Base-by-base conservation (phyloP, 1,139 yeast species). In the Protomyces arabidopsidicola region DNA sequence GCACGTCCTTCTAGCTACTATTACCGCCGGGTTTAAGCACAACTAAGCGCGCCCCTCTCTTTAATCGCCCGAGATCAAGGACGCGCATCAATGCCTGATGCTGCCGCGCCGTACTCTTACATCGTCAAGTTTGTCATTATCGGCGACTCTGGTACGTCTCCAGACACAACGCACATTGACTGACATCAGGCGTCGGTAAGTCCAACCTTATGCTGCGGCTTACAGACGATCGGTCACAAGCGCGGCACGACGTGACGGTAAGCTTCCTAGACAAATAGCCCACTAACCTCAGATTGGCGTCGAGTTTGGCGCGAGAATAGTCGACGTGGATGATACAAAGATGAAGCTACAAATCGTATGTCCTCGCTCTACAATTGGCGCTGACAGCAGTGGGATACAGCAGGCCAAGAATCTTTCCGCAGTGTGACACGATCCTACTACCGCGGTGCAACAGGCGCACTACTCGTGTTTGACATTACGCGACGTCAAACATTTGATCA, bases 371-470 rank as follows among this genome's bases (percentile, higher is more conserved):
- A 27, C 18, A 22, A 16, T 31, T 10, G 1, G 22, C 3, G 50
- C 36, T 50, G 24, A 35, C 24, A 50, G 68, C 67, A 74, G 31
- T 87, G 93, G 93, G 93, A 87, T 72, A 87, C 93, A 0, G 93
- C 93, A 0, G 93, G 93, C 9, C 91, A 87, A 74, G 95, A 87
- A 72, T 74, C 91, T 69, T 84, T 86, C 71, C 76, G 90, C 67
- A 86, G 90, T 2, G 77, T 86, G 65, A 86, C 89, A 60, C 86
- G 93, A 16, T 84, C 88, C 38, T 87, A 87, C 70, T 87, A 87
- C 65, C 76, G 95, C 63, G 93, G 88, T 69, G 83, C 88, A n/a
- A 89, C 88, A 63, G 95, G 89, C 31, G 93, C 90, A 0, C 82
- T 88, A 53, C 79, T 87, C 51, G 87, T 88, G 61, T 88, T 85